Conservation (phyloP, 1,284 basidiomycete species). For the Sutorius eximius region DNA sequence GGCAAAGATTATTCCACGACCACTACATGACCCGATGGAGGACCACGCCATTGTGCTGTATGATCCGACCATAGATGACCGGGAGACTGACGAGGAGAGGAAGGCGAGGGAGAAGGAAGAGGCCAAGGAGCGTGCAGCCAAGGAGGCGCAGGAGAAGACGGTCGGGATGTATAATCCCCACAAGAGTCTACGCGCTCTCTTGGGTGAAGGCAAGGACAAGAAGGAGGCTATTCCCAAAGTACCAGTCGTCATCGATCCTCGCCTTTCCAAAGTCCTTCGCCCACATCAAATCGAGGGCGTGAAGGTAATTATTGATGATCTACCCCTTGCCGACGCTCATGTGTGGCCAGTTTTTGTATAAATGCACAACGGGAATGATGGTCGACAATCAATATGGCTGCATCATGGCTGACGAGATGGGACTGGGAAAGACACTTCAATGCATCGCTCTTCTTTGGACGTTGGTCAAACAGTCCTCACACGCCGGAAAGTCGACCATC, state of each 20-base stretch:
- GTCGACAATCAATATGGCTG: constrained; percentile 93
- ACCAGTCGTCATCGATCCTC: constrained; percentile 95
- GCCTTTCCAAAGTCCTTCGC: constrained; percentile 82
- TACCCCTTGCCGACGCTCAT: constrained; percentile 5
- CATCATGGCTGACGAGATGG: constrained; percentile 99
- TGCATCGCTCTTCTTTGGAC: constrained; percentile 98
- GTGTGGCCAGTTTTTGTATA: constrained; percentile 81
- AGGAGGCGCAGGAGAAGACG: constrained; percentile 66
- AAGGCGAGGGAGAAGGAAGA: constrained; percentile 71
- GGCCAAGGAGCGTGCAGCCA: constrained; percentile 59
- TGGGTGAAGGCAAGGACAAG: constrained; percentile 77
- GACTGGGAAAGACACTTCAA: constrained; percentile 93
- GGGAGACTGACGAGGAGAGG: constrained; percentile 83
- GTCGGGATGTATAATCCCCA: constrained; percentile 84
- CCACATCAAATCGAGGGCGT: constrained; percentile 99
- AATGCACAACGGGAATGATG: constrained; percentile 91
- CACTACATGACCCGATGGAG: constrained; percentile 94
- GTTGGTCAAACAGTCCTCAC: constrained; percentile 93
- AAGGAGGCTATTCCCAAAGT: constrained; percentile 77
- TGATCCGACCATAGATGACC: constrained; percentile 93
- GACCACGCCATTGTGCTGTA: constrained; percentile 98
- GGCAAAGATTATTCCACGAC: constrained; percentile 83
- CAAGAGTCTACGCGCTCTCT: constrained; percentile 83
- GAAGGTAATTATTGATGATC: constrained; percentile 58
- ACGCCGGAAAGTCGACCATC: constrained; percentile 82